Evolutionary conservation across 192 early-diverging fungal species (phyloP).

Genomic region (Geranomyces michiganensis): DNA sequence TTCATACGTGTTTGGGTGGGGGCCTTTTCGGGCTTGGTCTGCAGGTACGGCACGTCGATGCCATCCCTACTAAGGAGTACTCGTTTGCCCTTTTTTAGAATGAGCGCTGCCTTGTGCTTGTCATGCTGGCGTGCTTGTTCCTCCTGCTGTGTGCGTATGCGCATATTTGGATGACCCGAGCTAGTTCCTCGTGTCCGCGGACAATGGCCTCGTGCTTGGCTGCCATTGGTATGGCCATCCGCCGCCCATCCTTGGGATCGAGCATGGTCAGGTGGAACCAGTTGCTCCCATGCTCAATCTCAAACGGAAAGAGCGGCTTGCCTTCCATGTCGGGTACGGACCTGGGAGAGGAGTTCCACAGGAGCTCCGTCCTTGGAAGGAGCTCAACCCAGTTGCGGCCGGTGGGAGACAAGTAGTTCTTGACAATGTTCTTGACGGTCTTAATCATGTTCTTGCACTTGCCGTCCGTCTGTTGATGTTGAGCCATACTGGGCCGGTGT

Average conservation of each 20-base stretch:
- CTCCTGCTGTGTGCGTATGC: too few relatives aligned
- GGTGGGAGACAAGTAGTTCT: slow-evolving; percentile 1
- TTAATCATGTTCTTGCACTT: slow-evolving; percentile 9
- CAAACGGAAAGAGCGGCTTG: slow-evolving; percentile 3
- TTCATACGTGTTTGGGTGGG: too few relatives aligned
- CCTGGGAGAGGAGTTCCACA: not conserved
- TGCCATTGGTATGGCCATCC: not conserved
- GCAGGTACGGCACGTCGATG: too few relatives aligned
- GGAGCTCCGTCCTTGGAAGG: slow-evolving; percentile 12
- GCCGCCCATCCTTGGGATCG: not conserved
- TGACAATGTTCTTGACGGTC: slow-evolving; percentile 15
- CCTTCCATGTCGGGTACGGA: too few relatives aligned
- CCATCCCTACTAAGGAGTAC: too few relatives aligned
- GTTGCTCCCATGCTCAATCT: slow-evolving; percentile 10
- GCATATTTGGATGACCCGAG: too few relatives aligned
- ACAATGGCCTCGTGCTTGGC: not conserved
- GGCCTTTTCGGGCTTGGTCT: too few relatives aligned
- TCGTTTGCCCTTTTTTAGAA: too few relatives aligned
- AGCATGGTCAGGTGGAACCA: not conserved
- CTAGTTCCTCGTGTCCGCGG: too few relatives aligned
- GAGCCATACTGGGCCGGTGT: slow-evolving; percentile 13
- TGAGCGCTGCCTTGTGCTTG: too few relatives aligned
- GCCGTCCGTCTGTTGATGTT: slow-evolving; percentile 32
- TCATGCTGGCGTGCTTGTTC: too few relatives aligned
- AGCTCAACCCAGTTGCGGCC: slow-evolving; percentile 22